A percentile compares a stretch with the other conserved stretches of the same genome.
phyloP scores from a whole-genome alignment of 192 early-diverging fungal species.

The Geranomyces variabilis region DNA sequence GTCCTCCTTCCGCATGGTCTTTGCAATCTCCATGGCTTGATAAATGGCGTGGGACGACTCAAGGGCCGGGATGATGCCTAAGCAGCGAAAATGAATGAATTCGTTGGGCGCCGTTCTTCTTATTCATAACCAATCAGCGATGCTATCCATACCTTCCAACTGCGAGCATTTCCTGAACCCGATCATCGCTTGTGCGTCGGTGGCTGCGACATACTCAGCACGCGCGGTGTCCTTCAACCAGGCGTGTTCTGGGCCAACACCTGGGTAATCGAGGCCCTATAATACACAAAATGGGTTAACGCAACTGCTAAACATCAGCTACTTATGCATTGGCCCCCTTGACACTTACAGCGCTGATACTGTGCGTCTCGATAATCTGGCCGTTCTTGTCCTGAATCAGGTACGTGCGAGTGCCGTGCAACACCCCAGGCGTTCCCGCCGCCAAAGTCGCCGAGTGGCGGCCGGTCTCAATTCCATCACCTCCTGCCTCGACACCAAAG shows the following conservation, averaged over 20 bases:
- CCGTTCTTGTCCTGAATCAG: slow-evolving; percentile 93
- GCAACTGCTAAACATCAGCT: no score
- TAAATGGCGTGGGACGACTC: slow-evolving; percentile 94
- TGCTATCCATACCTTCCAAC: slow-evolving; percentile 51
- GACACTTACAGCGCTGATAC: slow-evolving; percentile 76
- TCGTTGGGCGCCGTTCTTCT: neutral
- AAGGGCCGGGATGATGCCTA: slow-evolving; percentile 87
- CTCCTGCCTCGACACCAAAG: slow-evolving; percentile 94
- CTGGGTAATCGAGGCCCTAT: slow-evolving; percentile 95
- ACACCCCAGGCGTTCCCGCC: slow-evolving; percentile 84
- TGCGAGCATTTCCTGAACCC: slow-evolving; percentile 68
- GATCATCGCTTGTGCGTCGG: slow-evolving; percentile 81
- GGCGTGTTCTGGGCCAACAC: slow-evolving; percentile 96
- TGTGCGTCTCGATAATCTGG: slow-evolving; percentile 96
- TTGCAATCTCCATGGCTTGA: slow-evolving; percentile 76
- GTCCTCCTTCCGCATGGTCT: slow-evolving; percentile 69
- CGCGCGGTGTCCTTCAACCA: slow-evolving; percentile 86
- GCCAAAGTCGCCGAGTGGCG: slow-evolving; percentile 90
- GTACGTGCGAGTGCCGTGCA: slow-evolving; percentile 96
- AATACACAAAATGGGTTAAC: no score
- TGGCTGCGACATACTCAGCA: slow-evolving; percentile 76
- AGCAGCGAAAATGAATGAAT: neutral
- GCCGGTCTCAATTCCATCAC: slow-evolving; percentile 84
- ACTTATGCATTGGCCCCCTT: no score
- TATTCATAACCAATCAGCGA: neutral